Evolutionary conservation across 805 yeast species (phyloP), one percentile per base, ranked within the genome.

Genomic region (Brettanomyces naardenensis): DNA sequence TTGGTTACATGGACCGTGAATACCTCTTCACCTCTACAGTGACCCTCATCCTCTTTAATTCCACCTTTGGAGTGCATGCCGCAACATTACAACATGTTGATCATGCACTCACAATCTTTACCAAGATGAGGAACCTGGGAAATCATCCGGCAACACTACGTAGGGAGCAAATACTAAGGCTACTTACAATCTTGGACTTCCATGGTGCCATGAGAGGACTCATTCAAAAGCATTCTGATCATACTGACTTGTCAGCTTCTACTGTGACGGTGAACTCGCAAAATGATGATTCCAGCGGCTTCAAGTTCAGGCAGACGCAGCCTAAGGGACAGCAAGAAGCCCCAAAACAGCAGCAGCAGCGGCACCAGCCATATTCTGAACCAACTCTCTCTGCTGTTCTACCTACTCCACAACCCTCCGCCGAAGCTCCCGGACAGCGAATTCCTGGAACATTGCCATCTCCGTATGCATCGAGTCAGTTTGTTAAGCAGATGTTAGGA

Each of bases 1-100:
- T 83, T 60, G 92, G 94, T 2, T 83, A 85, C 66, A 82, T 83
- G 90, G 94, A 83, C 53, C 66, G 94, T 48, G 94, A 83, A 51
- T 83, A 83, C 52, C 61, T 83, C 19, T 83, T 81, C 55, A 82
- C 88, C 0, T 75, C 89, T 0, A 77, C 89, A 3, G 81, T 84
- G 4, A 82, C 92, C 0, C 59, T 82, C 33, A 74, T 82, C 13
- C 62, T 83, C 30, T 82, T 81, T 55, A 83, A 80, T 53, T 79
- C 87, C 1, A 80, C 92, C 0, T 83, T 83, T 61, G 94, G 94
- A 6, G 80, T 82, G 5, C 86, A 82, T 52, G 85, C 80, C 19
- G 85, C 83, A 21, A 81, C 90, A 0, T 64, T 69, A 33, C 77
- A 71, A 32, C 86, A 81, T 52, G 58, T 83, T 37, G 89, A 82